These are phyloP conservation scores for Auriculariales sp. DNA, from an alignment of 768 basidiomycete genomes.

Conservation along the genomic window DNA sequence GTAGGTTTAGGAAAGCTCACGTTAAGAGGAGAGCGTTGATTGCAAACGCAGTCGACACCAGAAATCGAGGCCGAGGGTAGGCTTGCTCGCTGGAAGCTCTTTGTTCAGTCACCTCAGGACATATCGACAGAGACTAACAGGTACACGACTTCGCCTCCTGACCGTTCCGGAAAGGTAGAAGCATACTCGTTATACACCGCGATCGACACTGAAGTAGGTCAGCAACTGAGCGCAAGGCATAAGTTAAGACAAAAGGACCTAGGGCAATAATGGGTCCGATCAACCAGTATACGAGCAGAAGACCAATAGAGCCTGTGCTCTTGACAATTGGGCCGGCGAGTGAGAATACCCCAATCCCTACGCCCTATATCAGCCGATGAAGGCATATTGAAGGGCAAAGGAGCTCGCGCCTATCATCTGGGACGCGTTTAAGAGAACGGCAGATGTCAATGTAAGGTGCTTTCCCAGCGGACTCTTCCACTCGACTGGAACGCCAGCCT, in stretches of 20 bases:
- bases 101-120: not conserved
- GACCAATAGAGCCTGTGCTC: conserved; percentile 4
- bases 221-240: not conserved
- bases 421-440: conserved; percentile 10
- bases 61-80: not conserved
- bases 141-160: conserved; percentile 4
- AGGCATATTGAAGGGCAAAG: not conserved
- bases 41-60: not conserved
- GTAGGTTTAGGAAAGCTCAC: not conserved
- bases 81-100: conserved; percentile 1
- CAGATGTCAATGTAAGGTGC: conserved; percentile 11
- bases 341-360: conserved; percentile 8
- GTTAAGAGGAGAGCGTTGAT: not conserved
- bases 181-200: conserved; percentile 6
- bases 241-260: not conserved
- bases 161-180: conserved; percentile 6
- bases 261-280: conserved; percentile 3
- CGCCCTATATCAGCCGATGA: not conserved
- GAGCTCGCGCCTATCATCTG: not conserved
- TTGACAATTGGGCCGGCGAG: conserved; percentile 5
- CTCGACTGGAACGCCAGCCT: not conserved
- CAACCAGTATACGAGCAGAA: conserved; percentile 6
- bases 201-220: not conserved
- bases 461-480: conserved; percentile 11
- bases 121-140: not conserved